Base-by-base conservation (phyloP, 1,139 yeast species). In the Pneumocystis oryctolagi region DNA sequence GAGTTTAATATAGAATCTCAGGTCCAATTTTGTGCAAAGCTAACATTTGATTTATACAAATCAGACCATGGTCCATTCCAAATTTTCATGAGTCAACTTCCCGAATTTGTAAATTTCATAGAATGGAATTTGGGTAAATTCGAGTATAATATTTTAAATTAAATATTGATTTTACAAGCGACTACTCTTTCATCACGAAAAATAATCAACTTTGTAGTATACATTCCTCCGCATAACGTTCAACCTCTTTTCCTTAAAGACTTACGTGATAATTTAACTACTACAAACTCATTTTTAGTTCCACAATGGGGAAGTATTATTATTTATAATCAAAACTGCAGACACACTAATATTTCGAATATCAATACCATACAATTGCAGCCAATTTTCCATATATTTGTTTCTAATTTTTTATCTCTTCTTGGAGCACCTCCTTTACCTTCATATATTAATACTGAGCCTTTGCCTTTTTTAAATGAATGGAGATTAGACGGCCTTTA, bases 261-360 rank as follows among this genome's bases (percentile, higher is more conserved):
- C 63, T 40, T 28, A n/a, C n/a, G 53, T n/a, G 61, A 60, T 9
- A 25, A 57, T 28, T 18, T 32, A 14, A 80, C 86, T 0, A 66
- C 67, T 1, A 79, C 88, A 62, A 82, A 85, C 69, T 83, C 92
- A 58, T 90, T 87, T 71, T 73, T 87, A 62, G 81, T 90, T 39
- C 95, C 97, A 6, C 96, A 88, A 74, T 90, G 96, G 95, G 97
- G 97, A n/a, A 79, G 79, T 1, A 75, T 77, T 16, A 69, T 64
- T 62, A 71, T 69, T 66, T 73, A 64, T 66, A 75, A 66, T 66
- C 69, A 47, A 47, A 28, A 47, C 16, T 9, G 12, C 67, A 62
- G 32, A 75, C 28, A 58, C 62, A 9, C 66, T 66, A n/a, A 47
- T 61, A 1, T 64, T 64, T 39, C 62, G 61, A 32, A 65, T 64